Percentiles rank a stretch among this genome's conserved stretches.
Evolutionary conservation across 140 eudicot genomes (phyloP).

Genomic region (Erigeron philadelphicus): DNA sequence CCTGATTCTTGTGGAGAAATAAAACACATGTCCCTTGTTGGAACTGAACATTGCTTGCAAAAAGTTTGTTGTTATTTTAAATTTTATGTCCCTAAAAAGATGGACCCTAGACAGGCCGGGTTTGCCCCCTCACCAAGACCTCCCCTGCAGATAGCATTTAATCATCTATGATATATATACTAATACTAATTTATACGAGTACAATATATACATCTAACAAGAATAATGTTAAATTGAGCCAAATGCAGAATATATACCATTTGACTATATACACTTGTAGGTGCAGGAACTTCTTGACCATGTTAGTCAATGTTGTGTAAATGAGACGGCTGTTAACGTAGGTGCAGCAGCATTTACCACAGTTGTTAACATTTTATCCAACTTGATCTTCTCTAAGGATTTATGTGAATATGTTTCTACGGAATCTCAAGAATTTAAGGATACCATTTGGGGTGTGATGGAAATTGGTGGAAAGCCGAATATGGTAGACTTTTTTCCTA

Average conservation of each 20-base stretch:
- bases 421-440: not conserved
- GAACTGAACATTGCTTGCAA: too few relatives aligned
- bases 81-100: too few relatives aligned
- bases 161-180: not conserved
- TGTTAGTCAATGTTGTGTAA: slow-evolving; percentile 1
- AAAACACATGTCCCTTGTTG: too few relatives aligned
- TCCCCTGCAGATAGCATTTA: too few relatives aligned
- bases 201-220: too few relatives aligned
- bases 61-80: too few relatives aligned
- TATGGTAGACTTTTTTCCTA: slow-evolving; percentile 1
- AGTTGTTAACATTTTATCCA: slow-evolving; percentile 4
- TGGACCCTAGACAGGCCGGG: too few relatives aligned
- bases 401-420: not conserved
- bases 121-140: too few relatives aligned
- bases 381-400: slow-evolving; percentile 7
- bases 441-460: not conserved
- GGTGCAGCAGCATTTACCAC: slow-evolving; percentile 5
- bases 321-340: not conserved
- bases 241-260: not conserved
- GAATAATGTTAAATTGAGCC: not conserved
- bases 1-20: too few relatives aligned
- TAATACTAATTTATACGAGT: too few relatives aligned
- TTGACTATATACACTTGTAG: slow-evolving; percentile 4
- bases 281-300: slow-evolving; percentile 9
- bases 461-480: slow-evolving; percentile 1